These are phyloP conservation scores for Eucalyptus tenuipes DNA, from an alignment of 345 rosid genomes.

Conservation along the genomic window DNA sequence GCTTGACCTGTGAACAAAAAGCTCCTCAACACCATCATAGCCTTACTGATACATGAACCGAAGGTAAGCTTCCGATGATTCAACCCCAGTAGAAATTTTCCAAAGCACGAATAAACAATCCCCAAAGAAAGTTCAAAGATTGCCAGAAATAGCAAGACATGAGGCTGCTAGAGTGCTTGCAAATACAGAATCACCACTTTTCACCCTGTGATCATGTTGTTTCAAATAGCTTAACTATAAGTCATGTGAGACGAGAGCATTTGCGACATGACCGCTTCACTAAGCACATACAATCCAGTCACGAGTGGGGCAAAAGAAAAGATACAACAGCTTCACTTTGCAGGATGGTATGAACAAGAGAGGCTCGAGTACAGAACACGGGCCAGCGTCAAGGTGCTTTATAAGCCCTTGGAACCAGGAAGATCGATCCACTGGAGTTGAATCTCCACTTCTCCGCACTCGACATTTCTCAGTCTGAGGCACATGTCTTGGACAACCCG, in stretches of 20 bases:
- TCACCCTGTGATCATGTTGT: not conserved
- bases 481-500: slow-evolving; percentile 50
- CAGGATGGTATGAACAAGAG: not conserved
- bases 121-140: not conserved
- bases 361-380: not conserved
- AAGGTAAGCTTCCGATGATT: not conserved
- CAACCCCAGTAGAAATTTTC: not conserved
- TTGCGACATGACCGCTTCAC: not conserved
- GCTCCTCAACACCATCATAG: not conserved
- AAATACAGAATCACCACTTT: not conserved
- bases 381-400: not conserved
- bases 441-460: slow-evolving; percentile 82
- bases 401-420: slow-evolving; percentile 57
- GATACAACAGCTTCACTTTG: not conserved
- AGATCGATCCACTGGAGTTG: slow-evolving; percentile 82
- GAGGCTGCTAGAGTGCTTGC: not conserved
- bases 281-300: not conserved
- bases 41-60: not conserved
- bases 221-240: not conserved
- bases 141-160: not conserved
- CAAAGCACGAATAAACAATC: not conserved
- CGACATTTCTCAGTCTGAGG: slow-evolving; percentile 72
- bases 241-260: not conserved
- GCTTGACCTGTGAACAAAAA: not conserved
- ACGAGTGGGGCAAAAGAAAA: not conserved